Evolutionary conservation across 306 rosid genomes (phyloP).

Genomic region (Myrica gale): DNA sequence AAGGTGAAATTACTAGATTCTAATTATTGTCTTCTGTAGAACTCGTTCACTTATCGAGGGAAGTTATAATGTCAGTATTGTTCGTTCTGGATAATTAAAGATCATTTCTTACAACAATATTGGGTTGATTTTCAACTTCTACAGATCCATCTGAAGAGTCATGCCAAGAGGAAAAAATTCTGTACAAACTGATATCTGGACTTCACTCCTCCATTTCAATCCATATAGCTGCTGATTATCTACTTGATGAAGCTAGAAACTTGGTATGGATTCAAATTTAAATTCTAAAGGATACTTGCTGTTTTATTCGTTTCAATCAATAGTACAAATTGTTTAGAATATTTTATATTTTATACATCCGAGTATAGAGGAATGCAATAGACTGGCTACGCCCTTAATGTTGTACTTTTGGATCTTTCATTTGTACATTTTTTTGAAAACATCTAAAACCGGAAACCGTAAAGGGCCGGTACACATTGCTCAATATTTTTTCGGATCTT

Average conservation of each 20-base stretch:
- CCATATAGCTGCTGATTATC: conserved; percentile 79
- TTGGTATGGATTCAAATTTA: conserved; percentile 44
- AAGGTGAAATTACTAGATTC: too few relatives aligned
- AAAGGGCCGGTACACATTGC: too few relatives aligned
- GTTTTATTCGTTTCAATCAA: neutral
- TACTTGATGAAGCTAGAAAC: conserved; percentile 48
- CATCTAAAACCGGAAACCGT: too few relatives aligned
- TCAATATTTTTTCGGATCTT: too few relatives aligned
- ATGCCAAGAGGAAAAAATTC: conserved; percentile 76
- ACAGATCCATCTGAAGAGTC: conserved; percentile 74
- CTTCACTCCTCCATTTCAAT: conserved; percentile 94
- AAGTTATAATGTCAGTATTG: too few relatives aligned
- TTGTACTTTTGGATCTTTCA: too few relatives aligned
- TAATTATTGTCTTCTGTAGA: too few relatives aligned
- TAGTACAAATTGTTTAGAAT: neutral
- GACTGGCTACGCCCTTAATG: too few relatives aligned
- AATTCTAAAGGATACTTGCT: neutral
- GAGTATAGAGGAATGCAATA: too few relatives aligned
- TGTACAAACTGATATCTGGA: conserved; percentile 96
- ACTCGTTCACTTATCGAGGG: too few relatives aligned
- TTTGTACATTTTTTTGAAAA: too few relatives aligned
- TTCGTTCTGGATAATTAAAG: too few relatives aligned
- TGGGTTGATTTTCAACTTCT: conserved; percentile 14
- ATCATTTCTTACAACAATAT: neutral
- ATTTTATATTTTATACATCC: neutral